These are phyloP conservation scores for Lotus japonicus DNA, from an alignment of 306 rosid species.

Conservation along the genomic window DNA sequence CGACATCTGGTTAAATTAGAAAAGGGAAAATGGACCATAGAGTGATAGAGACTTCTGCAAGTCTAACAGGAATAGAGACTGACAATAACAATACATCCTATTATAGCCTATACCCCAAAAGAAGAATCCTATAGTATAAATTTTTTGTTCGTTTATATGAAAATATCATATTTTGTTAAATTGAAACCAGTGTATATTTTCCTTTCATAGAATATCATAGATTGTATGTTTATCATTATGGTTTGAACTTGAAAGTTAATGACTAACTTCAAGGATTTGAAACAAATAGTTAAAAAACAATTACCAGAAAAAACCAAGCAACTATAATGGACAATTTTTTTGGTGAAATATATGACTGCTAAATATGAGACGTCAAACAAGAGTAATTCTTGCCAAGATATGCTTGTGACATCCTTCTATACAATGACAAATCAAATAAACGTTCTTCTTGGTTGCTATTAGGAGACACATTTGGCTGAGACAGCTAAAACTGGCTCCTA, in stretches of 20 bases:
- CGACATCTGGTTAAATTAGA: not conserved
- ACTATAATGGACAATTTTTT: not conserved
- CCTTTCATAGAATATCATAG: not conserved
- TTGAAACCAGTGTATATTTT: not conserved
- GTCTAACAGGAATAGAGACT: not conserved
- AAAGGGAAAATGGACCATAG: not conserved
- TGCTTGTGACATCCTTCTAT: too few relatives aligned
- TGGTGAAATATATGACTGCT: not conserved
- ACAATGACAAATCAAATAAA: not conserved
- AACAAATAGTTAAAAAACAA: not conserved
- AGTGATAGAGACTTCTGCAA: not conserved
- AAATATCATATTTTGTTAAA: not conserved
- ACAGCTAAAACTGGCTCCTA: too few relatives aligned
- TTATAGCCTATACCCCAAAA: too few relatives aligned
- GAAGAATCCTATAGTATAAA: not conserved
- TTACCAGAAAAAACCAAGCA: not conserved
- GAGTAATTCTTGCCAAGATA: not conserved
- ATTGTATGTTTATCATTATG: not conserved
- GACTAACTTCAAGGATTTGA: not conserved
- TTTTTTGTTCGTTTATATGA: not conserved
- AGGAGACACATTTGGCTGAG: too few relatives aligned
- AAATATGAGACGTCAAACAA: not conserved
- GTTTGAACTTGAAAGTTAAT: not conserved
- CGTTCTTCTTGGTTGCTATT: not conserved
- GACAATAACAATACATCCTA: not conserved